These are phyloP conservation scores for Prototheca cutis DNA, from an alignment of 163 green algal genomes.

Conservation along the genomic window DNA sequence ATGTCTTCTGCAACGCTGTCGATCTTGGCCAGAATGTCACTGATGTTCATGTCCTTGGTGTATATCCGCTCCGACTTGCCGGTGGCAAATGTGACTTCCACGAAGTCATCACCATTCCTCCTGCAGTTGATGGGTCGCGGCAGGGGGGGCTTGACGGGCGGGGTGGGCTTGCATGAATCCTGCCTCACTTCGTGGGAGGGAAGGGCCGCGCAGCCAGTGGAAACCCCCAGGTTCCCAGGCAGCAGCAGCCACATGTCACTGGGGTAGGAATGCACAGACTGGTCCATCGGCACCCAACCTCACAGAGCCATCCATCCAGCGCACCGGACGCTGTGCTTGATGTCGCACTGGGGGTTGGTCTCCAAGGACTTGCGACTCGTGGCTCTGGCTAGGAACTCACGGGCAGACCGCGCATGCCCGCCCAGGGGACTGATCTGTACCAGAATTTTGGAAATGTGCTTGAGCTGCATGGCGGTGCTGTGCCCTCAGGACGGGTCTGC, in stretches of 20 bases:
- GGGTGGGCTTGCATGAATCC: too few species aligned
- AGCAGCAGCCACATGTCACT: too few species aligned
- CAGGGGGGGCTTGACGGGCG: too few species aligned
- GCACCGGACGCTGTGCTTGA: too few species aligned
- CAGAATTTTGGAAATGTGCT: slow-evolving; percentile 26
- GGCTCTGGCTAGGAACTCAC: slow-evolving; percentile 31
- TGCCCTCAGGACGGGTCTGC: not conserved
- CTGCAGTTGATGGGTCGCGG: too few species aligned
- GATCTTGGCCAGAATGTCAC: slow-evolving; percentile 23
- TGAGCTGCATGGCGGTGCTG: slow-evolving; percentile 11
- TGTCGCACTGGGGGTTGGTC: slow-evolving; percentile 29
- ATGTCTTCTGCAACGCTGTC: slow-evolving; percentile 26
- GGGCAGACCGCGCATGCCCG: slow-evolving; percentile 17
- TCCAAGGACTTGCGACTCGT: slow-evolving; percentile 3
- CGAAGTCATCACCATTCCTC: slow-evolving; percentile 20
- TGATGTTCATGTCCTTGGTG: slow-evolving; percentile 16
- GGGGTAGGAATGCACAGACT: too few species aligned
- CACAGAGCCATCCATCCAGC: too few species aligned
- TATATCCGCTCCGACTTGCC: slow-evolving; percentile 19
- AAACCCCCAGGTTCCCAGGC: too few species aligned
- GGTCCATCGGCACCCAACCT: too few species aligned
- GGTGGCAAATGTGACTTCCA: slow-evolving; percentile 32
- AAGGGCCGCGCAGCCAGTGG: too few species aligned
- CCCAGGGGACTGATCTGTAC: slow-evolving; percentile 30
- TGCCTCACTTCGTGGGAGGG: too few species aligned